Evolutionary conservation across 768 basidiomycete genomes (phyloP).

Genomic region (Trametopsis cervina): DNA sequence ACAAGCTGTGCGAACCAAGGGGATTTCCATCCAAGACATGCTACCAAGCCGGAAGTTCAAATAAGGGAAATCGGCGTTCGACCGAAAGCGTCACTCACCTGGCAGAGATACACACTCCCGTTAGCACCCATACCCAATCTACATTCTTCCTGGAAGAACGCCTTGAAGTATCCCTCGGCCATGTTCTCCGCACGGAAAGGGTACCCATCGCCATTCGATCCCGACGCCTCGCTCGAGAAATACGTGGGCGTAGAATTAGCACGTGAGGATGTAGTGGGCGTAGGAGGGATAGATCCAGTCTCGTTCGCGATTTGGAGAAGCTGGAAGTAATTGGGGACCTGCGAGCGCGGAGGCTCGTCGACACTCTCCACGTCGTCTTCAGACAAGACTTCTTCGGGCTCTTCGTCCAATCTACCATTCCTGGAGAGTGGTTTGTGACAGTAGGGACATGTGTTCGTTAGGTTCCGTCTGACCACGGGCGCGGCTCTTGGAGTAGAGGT

Average conservation of each 20-base stretch:
- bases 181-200: conserved; percentile 63
- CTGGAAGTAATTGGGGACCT: conserved; percentile 77
- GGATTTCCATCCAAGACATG: conserved; percentile 85
- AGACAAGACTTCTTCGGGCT: conserved; percentile 14
- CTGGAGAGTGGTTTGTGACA: conserved; percentile 51
- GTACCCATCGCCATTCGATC: background rate
- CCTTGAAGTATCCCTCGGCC: conserved; percentile 89
- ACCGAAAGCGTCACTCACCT: conserved; percentile 38
- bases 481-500: conserved; percentile 16
- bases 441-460: conserved; percentile 49
- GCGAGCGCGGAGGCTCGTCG: conserved; percentile 30
- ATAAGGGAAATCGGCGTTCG: background rate
- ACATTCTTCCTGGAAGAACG: conserved; percentile 88
- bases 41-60: conserved; percentile 25
- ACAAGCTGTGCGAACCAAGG: conserved; percentile 45
- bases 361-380: conserved; percentile 22
- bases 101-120: conserved; percentile 84
- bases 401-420: conserved; percentile 27
- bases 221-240: background rate
- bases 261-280: conserved; percentile 15
- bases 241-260: background rate
- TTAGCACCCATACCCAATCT: conserved; percentile 94
- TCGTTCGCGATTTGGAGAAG: conserved; percentile 70
- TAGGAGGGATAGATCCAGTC: conserved; percentile 28
- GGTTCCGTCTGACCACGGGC: background rate